Conservation (phyloP, 2,329 filamentous ascomycete species). For the Fusarium sp. region DNA sequence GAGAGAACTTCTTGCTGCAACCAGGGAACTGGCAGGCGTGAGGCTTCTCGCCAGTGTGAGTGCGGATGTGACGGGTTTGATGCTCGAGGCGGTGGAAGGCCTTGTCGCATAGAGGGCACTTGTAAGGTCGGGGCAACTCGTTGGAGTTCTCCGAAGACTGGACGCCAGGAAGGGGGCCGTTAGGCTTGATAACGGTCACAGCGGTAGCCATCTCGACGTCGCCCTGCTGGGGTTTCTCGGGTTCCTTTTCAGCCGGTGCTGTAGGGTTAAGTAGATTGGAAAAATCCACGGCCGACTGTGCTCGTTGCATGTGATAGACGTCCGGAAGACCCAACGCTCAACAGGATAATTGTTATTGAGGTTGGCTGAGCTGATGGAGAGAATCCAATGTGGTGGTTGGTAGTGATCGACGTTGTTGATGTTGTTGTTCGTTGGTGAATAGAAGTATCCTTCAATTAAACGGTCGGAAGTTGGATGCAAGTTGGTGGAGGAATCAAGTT, state of each 20-base stretch:
- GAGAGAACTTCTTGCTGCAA: constrained; percentile 96
- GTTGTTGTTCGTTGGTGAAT: constrained; percentile 14
- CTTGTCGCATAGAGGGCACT: constrained; percentile 98
- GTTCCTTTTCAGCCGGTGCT: constrained; percentile 43
- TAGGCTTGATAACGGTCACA: constrained; percentile 69
- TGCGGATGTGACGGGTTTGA: constrained; percentile 90
- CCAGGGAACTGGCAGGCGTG: constrained; percentile 95
- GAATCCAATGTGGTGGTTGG: constrained; percentile 24
- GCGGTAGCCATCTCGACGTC: constrained; percentile 62
- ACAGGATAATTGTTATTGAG: constrained; percentile 24
- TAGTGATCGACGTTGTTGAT: constrained; percentile 11
- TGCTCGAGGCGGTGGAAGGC: constrained; percentile 98
- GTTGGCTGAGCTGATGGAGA: constrained; percentile 3
- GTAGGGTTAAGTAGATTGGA: constrained; percentile 78
- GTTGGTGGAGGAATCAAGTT: constrained; percentile 39
- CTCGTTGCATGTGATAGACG: constrained; percentile 77
- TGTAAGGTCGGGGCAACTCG: constrained; percentile 95
- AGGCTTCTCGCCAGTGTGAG: constrained; percentile 97
- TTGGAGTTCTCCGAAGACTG: constrained; percentile 66
- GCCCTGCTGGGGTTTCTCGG: constrained; percentile 48
- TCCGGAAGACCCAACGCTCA: constrained; percentile 38
- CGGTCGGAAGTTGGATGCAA: constrained; percentile 22
- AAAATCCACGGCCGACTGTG: constrained; percentile 79
- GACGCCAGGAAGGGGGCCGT: constrained; percentile 71
- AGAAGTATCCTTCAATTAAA: constrained; percentile 14